Conservation (phyloP, 73 alveolate species). For the Vitrella brassicaformis region DNA sequence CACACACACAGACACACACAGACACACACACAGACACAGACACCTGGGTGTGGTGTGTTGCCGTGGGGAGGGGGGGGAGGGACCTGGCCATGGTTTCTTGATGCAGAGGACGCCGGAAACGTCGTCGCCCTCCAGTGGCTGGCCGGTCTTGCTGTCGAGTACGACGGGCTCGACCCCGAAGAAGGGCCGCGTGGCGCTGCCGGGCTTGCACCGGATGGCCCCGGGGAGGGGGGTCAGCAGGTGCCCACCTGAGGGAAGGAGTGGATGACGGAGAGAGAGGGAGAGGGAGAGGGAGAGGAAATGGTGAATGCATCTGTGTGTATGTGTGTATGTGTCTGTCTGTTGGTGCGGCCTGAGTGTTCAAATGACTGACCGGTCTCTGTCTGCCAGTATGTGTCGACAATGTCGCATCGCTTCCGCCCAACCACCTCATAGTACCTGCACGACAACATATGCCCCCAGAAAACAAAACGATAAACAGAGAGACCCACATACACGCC, state of each 20-base stretch:
- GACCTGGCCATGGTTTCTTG: conserved; percentile 23
- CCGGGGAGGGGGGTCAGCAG: conserved; percentile 39
- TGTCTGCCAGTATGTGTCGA: conserved; percentile 99
- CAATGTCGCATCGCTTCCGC: conserved; percentile 36
- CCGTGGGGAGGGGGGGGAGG: too few relatives aligned
- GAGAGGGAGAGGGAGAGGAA: too few relatives aligned
- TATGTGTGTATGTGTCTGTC: too few relatives aligned
- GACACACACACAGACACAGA: not conserved
- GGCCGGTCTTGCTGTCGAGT: conserved; percentile 11
- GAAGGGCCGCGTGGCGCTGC: conserved; percentile 41
- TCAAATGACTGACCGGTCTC: too few relatives aligned
- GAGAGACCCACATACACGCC: too few relatives aligned
- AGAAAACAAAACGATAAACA: conserved; percentile 35
- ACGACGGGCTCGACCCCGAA: conserved; percentile 41
- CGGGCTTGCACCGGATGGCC: conserved; percentile 37
- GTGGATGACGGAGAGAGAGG: too few relatives aligned
- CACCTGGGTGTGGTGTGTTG: conserved; percentile 3
- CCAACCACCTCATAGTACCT: not conserved
- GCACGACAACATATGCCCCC: not conserved
- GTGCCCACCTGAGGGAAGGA: too few relatives aligned
- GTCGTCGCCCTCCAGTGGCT: conserved; percentile 3
- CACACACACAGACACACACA: not conserved
- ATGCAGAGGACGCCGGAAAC: conserved; percentile 6
- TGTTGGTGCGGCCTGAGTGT: too few relatives aligned
- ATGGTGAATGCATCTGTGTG: too few relatives aligned